Evolutionary conservation across 148 eudicot genomes (phyloP), one percentile per base, ranked within the genome.

Genomic region (Persicaria maculosa): DNA sequence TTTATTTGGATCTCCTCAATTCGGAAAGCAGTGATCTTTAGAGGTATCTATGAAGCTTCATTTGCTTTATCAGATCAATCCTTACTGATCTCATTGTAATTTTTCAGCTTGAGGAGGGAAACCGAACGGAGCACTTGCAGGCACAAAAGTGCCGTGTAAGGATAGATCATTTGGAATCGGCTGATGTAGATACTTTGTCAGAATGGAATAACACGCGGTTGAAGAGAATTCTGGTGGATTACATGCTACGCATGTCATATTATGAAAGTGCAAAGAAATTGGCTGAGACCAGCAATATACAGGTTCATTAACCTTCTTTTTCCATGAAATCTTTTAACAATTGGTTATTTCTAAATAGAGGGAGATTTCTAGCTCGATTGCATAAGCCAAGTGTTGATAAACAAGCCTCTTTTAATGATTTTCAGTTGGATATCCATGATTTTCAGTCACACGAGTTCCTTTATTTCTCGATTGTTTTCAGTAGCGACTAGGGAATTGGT

Each of bases 241-340:
- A 95, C 83, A 90, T 95, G 99, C 81, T 95, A 79, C 86, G 99
- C 17, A 89, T 95, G 99, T 90, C 99, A 11, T 95, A 95, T 68
- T 90, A 85, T 74, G 91, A 88, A 40, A 95, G 93, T 77, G 99
- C 99, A 22, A 74, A 74, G 65, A 95, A 86, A 86, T 83, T 95
- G 80, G 90, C 97, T 46, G 90, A 90, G 77, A 80, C 84, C 72
- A 78, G 88, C 87, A 86, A 85, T 77, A 86, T 95, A 79, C 88
- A 84, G 96, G 99, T 92, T 50, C 6, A 14, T 45, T 22, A 6
- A 15, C 70, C 43, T 65, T 12, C 17, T 6, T 40, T 65, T 40
- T 65, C 46, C 17, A 65, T 65, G 70, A 40, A 8, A 65, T 65
- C 47, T 64, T 57, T 40, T 46, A 2, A 6, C 25, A 20, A 52